These are phyloP conservation scores for Chloropicon primus DNA, from an alignment of 139 green algal species.

Conservation along the genomic window DNA sequence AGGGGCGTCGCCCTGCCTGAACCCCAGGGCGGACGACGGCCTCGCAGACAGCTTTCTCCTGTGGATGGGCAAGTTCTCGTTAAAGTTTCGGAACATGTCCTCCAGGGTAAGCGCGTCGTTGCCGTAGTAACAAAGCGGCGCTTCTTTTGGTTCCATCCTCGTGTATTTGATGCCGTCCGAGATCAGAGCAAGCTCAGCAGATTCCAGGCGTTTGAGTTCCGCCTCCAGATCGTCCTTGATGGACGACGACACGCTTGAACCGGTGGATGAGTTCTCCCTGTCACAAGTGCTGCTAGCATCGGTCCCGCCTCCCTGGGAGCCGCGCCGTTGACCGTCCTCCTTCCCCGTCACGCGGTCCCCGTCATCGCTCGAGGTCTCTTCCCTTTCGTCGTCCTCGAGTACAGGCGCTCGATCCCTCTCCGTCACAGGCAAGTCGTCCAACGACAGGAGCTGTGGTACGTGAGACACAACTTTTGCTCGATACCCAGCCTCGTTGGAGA, in stretches of 20 bases:
- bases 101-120: not conserved
- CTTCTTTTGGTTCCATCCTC: not conserved
- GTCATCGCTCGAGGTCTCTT: no score
- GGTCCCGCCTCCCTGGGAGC: no score
- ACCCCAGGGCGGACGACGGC: not conserved
- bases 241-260: no score
- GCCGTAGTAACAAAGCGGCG: not conserved
- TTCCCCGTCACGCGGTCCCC: no score
- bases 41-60: not conserved
- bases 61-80: not conserved
- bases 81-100: not conserved
- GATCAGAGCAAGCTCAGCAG: conserved; percentile 7
- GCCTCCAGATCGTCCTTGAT: not conserved
- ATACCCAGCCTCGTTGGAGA: not conserved
- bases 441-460: not conserved
- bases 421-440: conserved; percentile 4
- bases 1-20: no score
- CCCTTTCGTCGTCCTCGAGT: not conserved
- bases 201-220: not conserved
- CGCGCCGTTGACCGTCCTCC: no score
- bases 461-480: not conserved
- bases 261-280: no score
- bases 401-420: not conserved
- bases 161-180: conserved; percentile 13
- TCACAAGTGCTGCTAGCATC: no score